A percentile compares a stretch with the other conserved stretches of the same genome.
Conservation (phyloP, 1,139 yeast genomes). For the Nakaseomyces uthaithaninus region DNA sequence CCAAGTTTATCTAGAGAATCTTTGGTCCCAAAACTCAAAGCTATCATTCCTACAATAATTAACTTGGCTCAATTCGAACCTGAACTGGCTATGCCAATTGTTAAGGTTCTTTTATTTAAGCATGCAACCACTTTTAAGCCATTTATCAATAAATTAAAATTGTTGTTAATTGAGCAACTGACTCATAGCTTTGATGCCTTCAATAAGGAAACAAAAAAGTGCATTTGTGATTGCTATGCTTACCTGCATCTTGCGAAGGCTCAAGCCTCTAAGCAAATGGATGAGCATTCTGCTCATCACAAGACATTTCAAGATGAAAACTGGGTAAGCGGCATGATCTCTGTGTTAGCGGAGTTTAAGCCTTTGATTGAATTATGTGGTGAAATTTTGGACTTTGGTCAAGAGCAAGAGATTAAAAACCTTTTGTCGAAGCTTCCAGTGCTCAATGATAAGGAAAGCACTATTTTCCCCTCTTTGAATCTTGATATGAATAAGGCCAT, state of each 20-base stretch:
- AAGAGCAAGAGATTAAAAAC: slow-evolving; percentile 42
- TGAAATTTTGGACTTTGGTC: slow-evolving; percentile 48
- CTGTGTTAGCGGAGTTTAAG: slow-evolving; percentile 41
- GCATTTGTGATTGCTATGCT: slow-evolving; percentile 48
- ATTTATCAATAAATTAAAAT: slow-evolving; percentile 53
- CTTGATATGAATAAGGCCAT: slow-evolving; percentile 52
- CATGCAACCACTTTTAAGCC: slow-evolving; percentile 83
- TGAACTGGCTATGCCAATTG: slow-evolving; percentile 39
- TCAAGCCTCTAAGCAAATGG: slow-evolving; percentile 37
- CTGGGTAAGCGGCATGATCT: slow-evolving; percentile 42
- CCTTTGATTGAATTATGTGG: slow-evolving; percentile 47
- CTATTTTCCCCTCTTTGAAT: slow-evolving; percentile 39
- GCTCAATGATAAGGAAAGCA: slow-evolving; percentile 12
- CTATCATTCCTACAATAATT: slow-evolving; percentile 49
- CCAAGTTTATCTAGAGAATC: slow-evolving; percentile 79
- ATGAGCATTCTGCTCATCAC: slow-evolving; percentile 31
- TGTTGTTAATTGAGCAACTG: slow-evolving; percentile 37
- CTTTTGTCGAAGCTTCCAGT: slow-evolving; percentile 35
- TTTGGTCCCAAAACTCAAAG: slow-evolving; percentile 69
- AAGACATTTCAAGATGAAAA: slow-evolving; percentile 35
- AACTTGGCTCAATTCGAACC: slow-evolving; percentile 34
- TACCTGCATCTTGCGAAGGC: slow-evolving; percentile 52
- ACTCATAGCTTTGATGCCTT: slow-evolving; percentile 34
- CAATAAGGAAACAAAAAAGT: slow-evolving; percentile 36
- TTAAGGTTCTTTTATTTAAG: slow-evolving; percentile 43